Conservation (phyloP, 2,329 filamentous ascomycete species). For the Microdochium paspali region DNA sequence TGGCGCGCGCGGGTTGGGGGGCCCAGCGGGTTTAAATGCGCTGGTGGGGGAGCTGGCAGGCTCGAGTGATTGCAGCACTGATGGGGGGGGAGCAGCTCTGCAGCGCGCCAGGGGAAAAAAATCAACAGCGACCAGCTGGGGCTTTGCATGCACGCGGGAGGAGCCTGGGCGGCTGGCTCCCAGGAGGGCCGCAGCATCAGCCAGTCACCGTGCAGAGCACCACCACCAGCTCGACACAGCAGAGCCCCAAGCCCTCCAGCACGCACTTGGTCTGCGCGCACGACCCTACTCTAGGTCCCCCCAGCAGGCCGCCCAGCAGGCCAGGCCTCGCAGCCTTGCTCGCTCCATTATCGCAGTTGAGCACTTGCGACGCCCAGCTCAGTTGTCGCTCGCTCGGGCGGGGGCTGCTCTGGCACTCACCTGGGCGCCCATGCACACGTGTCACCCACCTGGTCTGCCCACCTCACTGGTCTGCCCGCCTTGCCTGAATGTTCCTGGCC, state of each 20-base stretch:
- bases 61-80: background rate
- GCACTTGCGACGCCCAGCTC: no score
- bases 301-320: no score
- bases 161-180: background rate
- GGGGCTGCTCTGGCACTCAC: no score
- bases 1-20: background rate
- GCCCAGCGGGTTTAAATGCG: background rate
- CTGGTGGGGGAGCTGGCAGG: background rate
- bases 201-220: background rate
- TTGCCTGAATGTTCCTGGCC: no score
- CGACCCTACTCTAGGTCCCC: no score
- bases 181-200: background rate
- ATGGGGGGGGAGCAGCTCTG: background rate
- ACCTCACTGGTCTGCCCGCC: no score
- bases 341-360: no score
- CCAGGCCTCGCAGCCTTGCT: background rate
- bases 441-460: no score
- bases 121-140: background rate
- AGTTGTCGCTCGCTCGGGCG: no score
- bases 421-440: no score
- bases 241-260: background rate
- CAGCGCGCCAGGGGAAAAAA: background rate
- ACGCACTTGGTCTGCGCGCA: no score
- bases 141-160: background rate
- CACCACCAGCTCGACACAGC: background rate